Evolutionary conservation across 257 asterid species (phyloP).

Genomic region (Primulina huaijiensis): DNA sequence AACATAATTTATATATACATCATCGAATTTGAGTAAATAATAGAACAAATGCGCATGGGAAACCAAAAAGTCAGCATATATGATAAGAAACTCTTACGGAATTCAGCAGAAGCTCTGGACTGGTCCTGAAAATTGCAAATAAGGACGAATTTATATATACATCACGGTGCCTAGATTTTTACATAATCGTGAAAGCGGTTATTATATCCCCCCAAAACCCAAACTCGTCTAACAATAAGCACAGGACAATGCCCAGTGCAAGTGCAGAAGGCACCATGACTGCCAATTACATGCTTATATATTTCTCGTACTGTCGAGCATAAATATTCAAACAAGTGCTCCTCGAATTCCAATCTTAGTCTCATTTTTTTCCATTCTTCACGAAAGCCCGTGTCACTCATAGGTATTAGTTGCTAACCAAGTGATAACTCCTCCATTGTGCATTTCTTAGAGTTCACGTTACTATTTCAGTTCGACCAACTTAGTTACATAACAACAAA

Average conservation of each 20-base stretch:
- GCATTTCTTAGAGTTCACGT: background rate
- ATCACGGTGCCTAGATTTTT: background rate
- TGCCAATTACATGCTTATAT: background rate
- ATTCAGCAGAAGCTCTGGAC: conserved; percentile 92
- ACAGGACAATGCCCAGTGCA: background rate
- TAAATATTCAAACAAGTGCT: background rate
- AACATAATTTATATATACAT: no score
- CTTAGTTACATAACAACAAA: conserved; percentile 19
- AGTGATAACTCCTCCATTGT: background rate
- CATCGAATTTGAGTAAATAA: no score
- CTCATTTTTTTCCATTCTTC: background rate
- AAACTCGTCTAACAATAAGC: background rate
- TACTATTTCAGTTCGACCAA: conserved; percentile 11
- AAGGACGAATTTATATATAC: background rate
- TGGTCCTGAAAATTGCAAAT: conserved; percentile 73
- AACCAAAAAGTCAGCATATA: conserved; percentile 24
- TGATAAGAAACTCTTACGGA: conserved; percentile 63
- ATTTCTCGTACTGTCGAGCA: background rate
- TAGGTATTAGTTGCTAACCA: background rate
- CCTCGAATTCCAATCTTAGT: background rate
- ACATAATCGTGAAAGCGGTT: no score
- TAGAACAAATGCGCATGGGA: conserved; percentile 8
- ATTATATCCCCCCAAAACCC: background rate
- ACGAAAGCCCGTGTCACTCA: background rate
- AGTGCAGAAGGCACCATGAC: conserved; percentile 7